Base-by-base conservation (phyloP, 257 asterid species). In the Przewalskia tangutica region DNA sequence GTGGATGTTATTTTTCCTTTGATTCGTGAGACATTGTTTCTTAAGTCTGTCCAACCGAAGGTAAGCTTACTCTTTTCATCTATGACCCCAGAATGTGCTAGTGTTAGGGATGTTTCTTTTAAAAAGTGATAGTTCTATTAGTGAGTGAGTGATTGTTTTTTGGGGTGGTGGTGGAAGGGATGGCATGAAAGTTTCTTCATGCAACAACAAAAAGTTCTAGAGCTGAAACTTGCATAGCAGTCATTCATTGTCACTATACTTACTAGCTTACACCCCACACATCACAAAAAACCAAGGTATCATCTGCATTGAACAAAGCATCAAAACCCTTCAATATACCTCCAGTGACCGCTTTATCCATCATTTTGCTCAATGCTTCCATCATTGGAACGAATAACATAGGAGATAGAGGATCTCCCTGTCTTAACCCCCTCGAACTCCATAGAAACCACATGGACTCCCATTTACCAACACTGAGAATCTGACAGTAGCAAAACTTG, bases 1-100 rank as follows among this genome's bases (percentile, higher is more conserved):
- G 97, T 85, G 20, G 93, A 92, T 83, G 88, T 86, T 67, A 85
- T 95, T 77, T 91, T 86, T 77, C 98, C 98, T 14, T 86, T 90
- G 85, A 87, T 95, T 85, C 97, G 88, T 40, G 95, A 93, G 84
- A 89, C 95, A 42, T 84, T 95, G 84, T 86, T 81, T 84, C 81
- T 90, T 36, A 95, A 91, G 83, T 86, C 90, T 44, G 85, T 87
- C 73, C 90, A 84, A 82, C 95, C 84, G 75, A 89, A 91, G 92
- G 97, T 92, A 88, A 67, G 64, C 34, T 53, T 36, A 10, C 63
- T 9, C 36, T 40, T n/a, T 73, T 50, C 20, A 73, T 23, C 20
- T 73, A 27, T 27, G 32, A 27, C 32, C 79, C 23, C 16, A 51
- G 34, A 46, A 16, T 20, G 53, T 48, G 44, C 23, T 73, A 73